These are phyloP conservation scores for Suhomyces anneliseae DNA, from an alignment of 1,139 yeast genomes.

Conservation along the genomic window DNA sequence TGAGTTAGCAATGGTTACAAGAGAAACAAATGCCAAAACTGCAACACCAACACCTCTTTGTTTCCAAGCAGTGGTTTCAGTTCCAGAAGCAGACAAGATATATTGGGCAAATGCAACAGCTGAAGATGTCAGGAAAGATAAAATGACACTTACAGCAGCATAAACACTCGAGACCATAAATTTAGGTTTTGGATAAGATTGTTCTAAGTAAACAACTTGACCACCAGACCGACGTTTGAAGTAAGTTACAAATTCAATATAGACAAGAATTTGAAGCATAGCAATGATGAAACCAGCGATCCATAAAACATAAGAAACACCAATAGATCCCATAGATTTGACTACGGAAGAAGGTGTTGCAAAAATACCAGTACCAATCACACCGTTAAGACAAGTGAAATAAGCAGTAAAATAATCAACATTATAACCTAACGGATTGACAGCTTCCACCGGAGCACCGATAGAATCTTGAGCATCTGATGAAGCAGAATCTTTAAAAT, in stretches of 20 bases:
- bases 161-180: constrained; percentile 42
- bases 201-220: constrained; percentile 45
- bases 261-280: constrained; percentile 33
- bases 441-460: constrained; percentile 42
- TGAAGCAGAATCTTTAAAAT: constrained; percentile 2
- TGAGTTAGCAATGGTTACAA: constrained; percentile 30
- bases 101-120: constrained; percentile 46
- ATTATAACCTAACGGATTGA: constrained; percentile 40
- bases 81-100: constrained; percentile 37
- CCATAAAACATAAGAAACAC: constrained; percentile 46
- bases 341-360: constrained; percentile 40
- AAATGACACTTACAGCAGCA: constrained; percentile 41
- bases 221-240: constrained; percentile 41
- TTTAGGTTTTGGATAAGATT: constrained; percentile 41
- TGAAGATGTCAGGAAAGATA: constrained; percentile 42
- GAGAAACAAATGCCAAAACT: constrained; percentile 29
- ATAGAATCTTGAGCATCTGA: constrained; percentile 19
- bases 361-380: constrained; percentile 49
- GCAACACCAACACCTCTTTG: constrained; percentile 45
- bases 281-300: constrained; percentile 38
- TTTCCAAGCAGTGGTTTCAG: constrained; percentile 36
- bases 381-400: constrained; percentile 39
- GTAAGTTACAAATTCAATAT: constrained; percentile 42
- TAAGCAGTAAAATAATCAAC: constrained; percentile 32
- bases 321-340: constrained; percentile 40